These are phyloP conservation scores for Metarhizium rileyi DNA, from an alignment of 2,329 filamentous ascomycete genomes.

Conservation along the genomic window DNA sequence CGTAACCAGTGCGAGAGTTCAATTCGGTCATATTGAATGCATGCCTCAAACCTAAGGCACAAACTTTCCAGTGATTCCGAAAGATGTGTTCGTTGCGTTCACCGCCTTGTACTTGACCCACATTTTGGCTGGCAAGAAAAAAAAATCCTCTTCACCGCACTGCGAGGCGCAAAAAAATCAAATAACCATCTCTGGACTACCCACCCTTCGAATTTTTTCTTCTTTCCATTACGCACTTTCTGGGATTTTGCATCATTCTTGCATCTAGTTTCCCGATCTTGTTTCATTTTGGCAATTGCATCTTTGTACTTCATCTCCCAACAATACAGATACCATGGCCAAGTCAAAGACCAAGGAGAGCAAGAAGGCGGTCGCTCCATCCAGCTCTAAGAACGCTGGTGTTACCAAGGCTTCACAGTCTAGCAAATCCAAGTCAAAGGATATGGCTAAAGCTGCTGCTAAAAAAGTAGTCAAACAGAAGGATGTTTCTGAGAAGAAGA, in stretches of 20 bases:
- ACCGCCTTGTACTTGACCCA: constrained; percentile 26
- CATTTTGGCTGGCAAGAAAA: constrained; percentile 24
- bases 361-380: constrained; percentile 40
- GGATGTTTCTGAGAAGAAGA: constrained; percentile 42
- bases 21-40: background rate
- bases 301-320: constrained; percentile 2
- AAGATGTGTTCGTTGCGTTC: too few relatives aligned
- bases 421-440: constrained; percentile 58
- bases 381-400: constrained; percentile 54
- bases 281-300: background rate
- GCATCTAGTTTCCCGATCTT: background rate
- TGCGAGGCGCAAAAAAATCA: constrained; percentile 11
- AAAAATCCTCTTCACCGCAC: constrained; percentile 14
- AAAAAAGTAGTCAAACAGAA: constrained; percentile 37
- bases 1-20: background rate
- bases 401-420: constrained; percentile 59
- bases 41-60: constrained; percentile 19
- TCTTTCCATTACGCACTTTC: background rate
- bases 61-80: background rate
- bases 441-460: constrained; percentile 50
- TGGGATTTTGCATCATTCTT: background rate
- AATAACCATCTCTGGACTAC: constrained; percentile 2
- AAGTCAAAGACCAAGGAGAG: constrained; percentile 52
- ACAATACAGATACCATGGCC: constrained; percentile 38
- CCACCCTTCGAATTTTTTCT: constrained; percentile 5